A percentile compares a stretch with the other conserved stretches of the same genome.
Conservation (phyloP, 805 yeast genomes). For the Hermanozyma aechmeae region DNA sequence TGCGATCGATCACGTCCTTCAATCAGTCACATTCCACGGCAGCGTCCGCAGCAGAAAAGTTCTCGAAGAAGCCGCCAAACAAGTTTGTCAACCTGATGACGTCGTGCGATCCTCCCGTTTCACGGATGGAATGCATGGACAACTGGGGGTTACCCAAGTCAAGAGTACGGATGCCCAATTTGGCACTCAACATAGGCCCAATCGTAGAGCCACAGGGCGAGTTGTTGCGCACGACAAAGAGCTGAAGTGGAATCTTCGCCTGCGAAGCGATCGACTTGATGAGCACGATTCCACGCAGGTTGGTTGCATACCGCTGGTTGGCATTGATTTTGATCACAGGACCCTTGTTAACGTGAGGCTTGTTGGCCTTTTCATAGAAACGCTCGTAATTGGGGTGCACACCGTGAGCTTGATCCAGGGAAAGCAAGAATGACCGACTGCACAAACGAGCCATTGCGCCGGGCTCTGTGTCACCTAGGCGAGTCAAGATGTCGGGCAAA, state of each 20-base stretch:
- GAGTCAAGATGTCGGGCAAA: conserved; percentile 64
- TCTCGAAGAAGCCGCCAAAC: conserved; percentile 52
- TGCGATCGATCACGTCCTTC: too few species aligned
- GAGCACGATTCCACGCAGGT: conserved; percentile 79
- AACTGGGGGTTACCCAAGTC: conserved; percentile 90
- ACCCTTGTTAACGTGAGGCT: conserved; percentile 77
- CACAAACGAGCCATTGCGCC: conserved; percentile 42
- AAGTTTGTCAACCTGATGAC: conserved; percentile 51
- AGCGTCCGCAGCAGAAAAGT: conserved; percentile 19
- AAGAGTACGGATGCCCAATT: conserved; percentile 76
- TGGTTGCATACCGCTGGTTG: conserved; percentile 91
- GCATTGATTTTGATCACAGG: conserved; percentile 93
- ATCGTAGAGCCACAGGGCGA: conserved; percentile 95
- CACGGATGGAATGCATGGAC: conserved; percentile 91
- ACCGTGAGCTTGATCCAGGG: conserved; percentile 97
- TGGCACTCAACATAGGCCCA: conserved; percentile 87
- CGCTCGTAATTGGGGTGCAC: conserved; percentile 85
- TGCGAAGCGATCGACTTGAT: conserved; percentile 61
- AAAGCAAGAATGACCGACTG: conserved; percentile 61
- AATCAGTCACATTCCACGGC: conserved; percentile 18
- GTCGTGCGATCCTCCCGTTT: conserved; percentile 79
- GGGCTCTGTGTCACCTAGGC: conserved; percentile 40
- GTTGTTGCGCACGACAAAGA: conserved; percentile 89
- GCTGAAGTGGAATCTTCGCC: conserved; percentile 73
- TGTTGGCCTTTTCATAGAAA: conserved; percentile 68